Evolutionary conservation across 164 flowering plant species (phyloP).

Genomic region (Vitis vinifera): ASM3070453v1 NC_081805.1:4160501-4161000

Average conservation of each 20-base stretch:
- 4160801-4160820: background rate
- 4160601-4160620: too few species aligned
- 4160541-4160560: too few species aligned
- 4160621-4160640: too few species aligned
- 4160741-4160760: too few species aligned
- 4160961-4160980: slow-evolving; percentile 97
- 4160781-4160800: background rate
- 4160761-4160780: background rate
- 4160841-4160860: slow-evolving; percentile 73
- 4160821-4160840: slow-evolving; percentile 24
- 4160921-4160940: slow-evolving; percentile 95
- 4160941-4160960: slow-evolving; percentile 87
- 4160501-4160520: background rate
- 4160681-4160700: too few species aligned
- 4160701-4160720: too few species aligned
- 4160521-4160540: background rate
- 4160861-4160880: slow-evolving; percentile 79
- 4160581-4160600: too few species aligned
- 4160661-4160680: too few species aligned
- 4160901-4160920: slow-evolving; percentile 77
- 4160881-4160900: slow-evolving; percentile 90
- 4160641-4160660: too few species aligned
- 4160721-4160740: too few species aligned
- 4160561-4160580: too few species aligned
- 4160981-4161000: slow-evolving; percentile 96